Evolutionary conservation across 2,329 filamentous ascomycete genomes (phyloP).

Genomic region (Fusarium fujikuroi): DNA sequence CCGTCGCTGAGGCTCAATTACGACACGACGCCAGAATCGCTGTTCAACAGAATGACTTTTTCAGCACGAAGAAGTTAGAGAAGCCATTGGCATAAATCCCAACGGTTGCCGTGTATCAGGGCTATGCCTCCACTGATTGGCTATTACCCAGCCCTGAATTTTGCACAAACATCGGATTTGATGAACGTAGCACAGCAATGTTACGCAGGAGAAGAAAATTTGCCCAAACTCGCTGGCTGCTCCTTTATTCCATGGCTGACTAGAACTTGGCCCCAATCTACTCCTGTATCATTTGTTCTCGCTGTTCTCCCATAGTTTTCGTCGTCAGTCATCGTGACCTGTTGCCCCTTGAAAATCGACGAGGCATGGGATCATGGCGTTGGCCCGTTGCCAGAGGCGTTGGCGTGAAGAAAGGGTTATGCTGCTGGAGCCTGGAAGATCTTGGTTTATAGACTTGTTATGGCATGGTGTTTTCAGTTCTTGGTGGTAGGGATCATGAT

Average conservation of each 20-base stretch:
- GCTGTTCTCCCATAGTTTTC: slow-evolving; percentile 20
- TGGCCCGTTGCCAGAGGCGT: slow-evolving; percentile 34
- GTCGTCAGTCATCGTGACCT: slow-evolving; percentile 17
- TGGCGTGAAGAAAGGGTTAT: slow-evolving; percentile 34
- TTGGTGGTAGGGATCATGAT: slow-evolving; percentile 35
- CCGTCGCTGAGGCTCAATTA: slow-evolving; percentile 30
- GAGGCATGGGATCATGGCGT: slow-evolving; percentile 34
- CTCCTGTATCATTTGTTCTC: slow-evolving; percentile 21
- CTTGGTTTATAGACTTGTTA: slow-evolving; percentile 41
- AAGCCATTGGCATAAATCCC: not conserved
- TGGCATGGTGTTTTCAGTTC: slow-evolving; percentile 34
- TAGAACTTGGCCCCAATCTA: not conserved
- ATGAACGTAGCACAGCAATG: slow-evolving; percentile 17
- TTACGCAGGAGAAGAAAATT: slow-evolving; percentile 1
- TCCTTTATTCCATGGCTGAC: not conserved
- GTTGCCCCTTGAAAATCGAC: slow-evolving; percentile 21
- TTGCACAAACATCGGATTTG: slow-evolving; percentile 5
- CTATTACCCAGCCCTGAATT: not conserved
- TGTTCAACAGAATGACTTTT: not conserved
- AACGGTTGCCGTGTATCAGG: not conserved
- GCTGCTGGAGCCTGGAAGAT: slow-evolving; percentile 25
- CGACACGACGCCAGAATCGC: not conserved
- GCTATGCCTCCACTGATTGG: slow-evolving; percentile 1
- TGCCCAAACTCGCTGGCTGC: not conserved
- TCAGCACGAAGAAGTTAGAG: not conserved